These are phyloP conservation scores for Erythrophleum fordii DNA, from an alignment of 306 rosid genomes.

Conservation along the genomic window DNA sequence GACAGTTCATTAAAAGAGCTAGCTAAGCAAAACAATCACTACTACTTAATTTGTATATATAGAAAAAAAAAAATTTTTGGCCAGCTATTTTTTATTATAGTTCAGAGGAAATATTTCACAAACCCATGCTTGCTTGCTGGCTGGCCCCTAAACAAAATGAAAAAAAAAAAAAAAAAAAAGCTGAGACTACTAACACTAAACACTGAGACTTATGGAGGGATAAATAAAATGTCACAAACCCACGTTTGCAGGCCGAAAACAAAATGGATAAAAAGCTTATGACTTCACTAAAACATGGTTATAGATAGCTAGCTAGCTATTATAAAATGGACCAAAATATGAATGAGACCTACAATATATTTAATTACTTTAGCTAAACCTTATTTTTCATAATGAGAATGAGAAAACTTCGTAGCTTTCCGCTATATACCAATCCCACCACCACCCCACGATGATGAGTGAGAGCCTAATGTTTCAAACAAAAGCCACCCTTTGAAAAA, in stretches of 20 bases:
- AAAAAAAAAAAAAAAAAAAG: background rate
- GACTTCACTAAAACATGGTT: no score
- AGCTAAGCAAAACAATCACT: background rate
- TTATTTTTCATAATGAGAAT: background rate
- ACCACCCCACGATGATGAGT: background rate
- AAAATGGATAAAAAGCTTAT: no score
- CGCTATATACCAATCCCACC: background rate
- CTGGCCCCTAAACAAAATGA: background rate
- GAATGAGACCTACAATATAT: no score
- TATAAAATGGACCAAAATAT: no score
- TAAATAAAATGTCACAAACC: no score
- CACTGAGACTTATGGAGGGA: background rate
- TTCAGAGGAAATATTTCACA: background rate
- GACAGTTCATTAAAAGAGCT: background rate
- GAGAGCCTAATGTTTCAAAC: no score
- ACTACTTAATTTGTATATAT: no score
- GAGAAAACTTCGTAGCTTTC: background rate
- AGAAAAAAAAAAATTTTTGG: no score
- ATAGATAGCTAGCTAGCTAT: no score
- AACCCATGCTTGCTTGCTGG: background rate
- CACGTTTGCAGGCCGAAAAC: no score
- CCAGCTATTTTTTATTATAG: background rate
- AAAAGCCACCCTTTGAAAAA: background rate
- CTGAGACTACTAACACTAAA: no score
- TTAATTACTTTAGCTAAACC: no score